Evolutionary conservation across 192 early-diverging fungal species (phyloP), one percentile per base, ranked within the genome.

Genomic region (Entophlyctis luteolus): DNA sequence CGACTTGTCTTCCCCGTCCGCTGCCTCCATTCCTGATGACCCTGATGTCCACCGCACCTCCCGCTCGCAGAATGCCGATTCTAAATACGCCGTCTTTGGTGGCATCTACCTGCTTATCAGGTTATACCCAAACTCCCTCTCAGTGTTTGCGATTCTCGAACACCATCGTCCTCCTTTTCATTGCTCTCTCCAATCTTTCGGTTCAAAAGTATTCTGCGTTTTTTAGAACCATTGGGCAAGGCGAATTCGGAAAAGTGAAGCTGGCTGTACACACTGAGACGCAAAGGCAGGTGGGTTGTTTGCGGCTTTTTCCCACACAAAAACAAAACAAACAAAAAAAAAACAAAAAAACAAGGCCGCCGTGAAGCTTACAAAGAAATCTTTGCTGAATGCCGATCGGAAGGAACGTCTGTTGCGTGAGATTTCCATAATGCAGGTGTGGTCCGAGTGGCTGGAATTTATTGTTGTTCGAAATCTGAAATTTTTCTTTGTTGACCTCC

Each of bases 331-430:
- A 28, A 20, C 29, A 27, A 28, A 3, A 1, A 4, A 53, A 27
- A 45, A 45, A n/a, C 39, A 0, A 28, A 45, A 14, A 18, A 18
- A 18, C 10, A 29, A 90, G 88, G 91, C 96, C 22, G 94, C 95
- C 18, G 92, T 98, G 57, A 98, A 98, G 75, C 79, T 98, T 10
- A 96, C 97, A 70, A 89, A 92, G 72, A 93, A 94, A 71, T 91
- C 95, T 59, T 86, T 84, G 55, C 88, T 98, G 71, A 87, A 85
- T 35, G 86, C 87, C 20, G 88, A 84, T 68, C 84, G 93, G 63
- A 79, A 91, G 65, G 86, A 87, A 56, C 97, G 97, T 68, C 88
- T 98, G 33, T 90, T 94, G 78, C 81, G 95, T 42, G 96, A 98
- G 78, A 97, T 98, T 65, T 86, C 89, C 36, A 92, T 95, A 8